Percentiles rank a stretch among this genome's conserved stretches.
Conservation (phyloP, 2,329 filamentous ascomycete species). For the Hyphodiscus sp. region DNA sequence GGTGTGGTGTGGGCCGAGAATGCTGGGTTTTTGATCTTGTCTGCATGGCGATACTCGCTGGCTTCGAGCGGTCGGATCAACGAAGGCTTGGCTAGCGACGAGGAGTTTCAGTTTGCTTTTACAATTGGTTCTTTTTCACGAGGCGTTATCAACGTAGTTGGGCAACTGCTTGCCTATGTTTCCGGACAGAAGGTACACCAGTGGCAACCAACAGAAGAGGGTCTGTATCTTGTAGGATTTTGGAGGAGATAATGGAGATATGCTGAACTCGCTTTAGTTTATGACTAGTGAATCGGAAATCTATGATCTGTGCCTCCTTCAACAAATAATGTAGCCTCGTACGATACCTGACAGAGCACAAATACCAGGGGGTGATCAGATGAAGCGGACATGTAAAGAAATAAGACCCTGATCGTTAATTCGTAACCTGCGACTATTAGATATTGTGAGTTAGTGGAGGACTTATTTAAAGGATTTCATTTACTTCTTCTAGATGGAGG, state of each 20-base stretch:
- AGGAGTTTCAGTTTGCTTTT: slow-evolving; percentile 34
- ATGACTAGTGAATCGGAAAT: neutral
- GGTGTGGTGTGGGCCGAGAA: slow-evolving; percentile 10
- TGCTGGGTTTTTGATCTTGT: slow-evolving; percentile 30
- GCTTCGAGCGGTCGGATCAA: slow-evolving; percentile 31
- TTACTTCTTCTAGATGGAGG: no score
- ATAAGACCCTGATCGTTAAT: no score
- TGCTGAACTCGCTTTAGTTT: slow-evolving; percentile 17
- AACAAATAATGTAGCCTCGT: no score
- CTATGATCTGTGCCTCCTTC: no score
- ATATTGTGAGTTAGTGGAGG: no score
- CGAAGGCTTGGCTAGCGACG: slow-evolving; percentile 28
- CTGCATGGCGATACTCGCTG: slow-evolving; percentile 32
- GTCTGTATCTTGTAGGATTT: slow-evolving; percentile 29
- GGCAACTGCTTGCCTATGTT: slow-evolving; percentile 11
- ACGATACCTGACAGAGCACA: no score
- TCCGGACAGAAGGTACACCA: slow-evolving; percentile 9
- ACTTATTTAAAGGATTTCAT: no score
- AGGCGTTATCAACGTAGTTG: slow-evolving; percentile 24
- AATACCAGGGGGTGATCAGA: no score
- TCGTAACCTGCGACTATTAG: no score
- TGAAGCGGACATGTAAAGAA: no score
- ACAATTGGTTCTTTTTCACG: slow-evolving; percentile 22
- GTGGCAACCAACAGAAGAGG: slow-evolving; percentile 13
- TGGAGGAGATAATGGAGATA: slow-evolving; percentile 24